phyloP scores from a whole-genome alignment of 805 yeast species.

The Candida dajiaensis region DNA sequence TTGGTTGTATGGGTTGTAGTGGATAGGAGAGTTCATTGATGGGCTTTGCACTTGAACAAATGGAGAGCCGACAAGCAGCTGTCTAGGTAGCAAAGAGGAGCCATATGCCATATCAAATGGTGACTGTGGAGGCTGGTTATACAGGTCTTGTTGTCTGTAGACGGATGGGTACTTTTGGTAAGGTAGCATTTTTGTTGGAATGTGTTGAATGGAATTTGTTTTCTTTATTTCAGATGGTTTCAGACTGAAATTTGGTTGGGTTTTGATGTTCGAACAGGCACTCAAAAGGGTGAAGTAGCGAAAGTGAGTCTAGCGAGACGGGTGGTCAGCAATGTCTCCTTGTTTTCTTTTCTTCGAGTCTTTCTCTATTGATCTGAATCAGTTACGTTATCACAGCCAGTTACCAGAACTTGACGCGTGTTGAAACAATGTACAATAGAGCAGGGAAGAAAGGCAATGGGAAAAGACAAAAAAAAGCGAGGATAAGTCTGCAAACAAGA shows the following conservation, averaged over 20 bases:
- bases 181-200: too few species aligned
- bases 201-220: too few species aligned
- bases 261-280: not conserved
- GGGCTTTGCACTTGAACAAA: slow-evolving; percentile 40
- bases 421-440: not conserved
- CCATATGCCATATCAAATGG: slow-evolving; percentile 59
- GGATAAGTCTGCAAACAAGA: not conserved
- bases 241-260: not conserved
- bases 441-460: not conserved
- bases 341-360: too few species aligned
- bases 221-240: too few species aligned
- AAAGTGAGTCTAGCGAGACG: too few species aligned
- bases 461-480: not conserved
- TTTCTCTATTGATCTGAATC: too few species aligned
- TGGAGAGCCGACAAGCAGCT: slow-evolving; percentile 55
- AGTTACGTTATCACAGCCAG: not conserved
- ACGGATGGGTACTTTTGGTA: slow-evolving; percentile 20
- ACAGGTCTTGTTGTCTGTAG: slow-evolving; percentile 11
- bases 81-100: slow-evolving; percentile 57
- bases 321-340: too few species aligned
- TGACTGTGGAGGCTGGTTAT: slow-evolving; percentile 34
- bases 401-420: not conserved
- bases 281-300: too few species aligned
- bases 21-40: slow-evolving; percentile 18
- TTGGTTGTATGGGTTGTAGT: slow-evolving; percentile 7